Evolutionary conservation across 2,329 filamentous ascomycete species (phyloP).

Genomic region (Hortaea sp.): DNA sequence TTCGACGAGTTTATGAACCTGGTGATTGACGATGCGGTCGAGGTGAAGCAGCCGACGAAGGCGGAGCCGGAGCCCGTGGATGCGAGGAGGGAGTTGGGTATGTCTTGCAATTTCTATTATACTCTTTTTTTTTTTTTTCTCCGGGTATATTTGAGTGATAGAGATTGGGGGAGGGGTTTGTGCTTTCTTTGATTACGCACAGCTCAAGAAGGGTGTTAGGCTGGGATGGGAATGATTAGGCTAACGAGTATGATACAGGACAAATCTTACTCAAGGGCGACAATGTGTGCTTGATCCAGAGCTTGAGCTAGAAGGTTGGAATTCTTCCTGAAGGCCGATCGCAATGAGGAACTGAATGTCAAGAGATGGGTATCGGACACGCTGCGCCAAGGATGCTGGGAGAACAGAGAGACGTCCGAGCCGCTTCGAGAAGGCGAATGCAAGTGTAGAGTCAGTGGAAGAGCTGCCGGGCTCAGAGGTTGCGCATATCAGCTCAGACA

Average conservation of each 20-base stretch:
- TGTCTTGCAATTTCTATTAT: not conserved
- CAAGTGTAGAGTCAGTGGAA: too few relatives aligned
- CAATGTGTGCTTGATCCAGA: conserved; percentile 71
- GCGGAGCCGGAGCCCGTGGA: conserved; percentile 72
- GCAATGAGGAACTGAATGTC: not conserved
- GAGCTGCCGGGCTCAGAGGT: too few relatives aligned
- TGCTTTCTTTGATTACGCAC: too few relatives aligned
- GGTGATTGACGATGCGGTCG: conserved; percentile 88
- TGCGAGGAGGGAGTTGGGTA: conserved; percentile 74
- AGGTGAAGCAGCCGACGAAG: conserved; percentile 79
- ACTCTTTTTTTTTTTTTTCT: conserved; percentile 7
- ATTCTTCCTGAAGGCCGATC: not conserved
- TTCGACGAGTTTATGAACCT: conserved; percentile 99
- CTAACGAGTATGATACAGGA: conserved; percentile 37
- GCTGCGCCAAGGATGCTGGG: too few relatives aligned
- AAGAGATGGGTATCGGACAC: too few relatives aligned
- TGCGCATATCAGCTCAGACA: too few relatives aligned
- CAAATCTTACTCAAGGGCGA: conserved; percentile 83
- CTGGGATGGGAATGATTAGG: not conserved
- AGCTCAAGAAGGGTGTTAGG: too few relatives aligned
- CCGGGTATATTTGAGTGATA: too few relatives aligned
- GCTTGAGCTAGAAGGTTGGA: conserved; percentile 7
- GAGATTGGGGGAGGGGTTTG: not conserved
- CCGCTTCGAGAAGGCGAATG: too few relatives aligned
- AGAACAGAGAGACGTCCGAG: too few relatives aligned